Percentiles rank a stretch among this genome's conserved stretches.
phyloP scores from a whole-genome alignment of 371 early-diverging fungal species.

The Basidiobolus heterosporus region DNA sequence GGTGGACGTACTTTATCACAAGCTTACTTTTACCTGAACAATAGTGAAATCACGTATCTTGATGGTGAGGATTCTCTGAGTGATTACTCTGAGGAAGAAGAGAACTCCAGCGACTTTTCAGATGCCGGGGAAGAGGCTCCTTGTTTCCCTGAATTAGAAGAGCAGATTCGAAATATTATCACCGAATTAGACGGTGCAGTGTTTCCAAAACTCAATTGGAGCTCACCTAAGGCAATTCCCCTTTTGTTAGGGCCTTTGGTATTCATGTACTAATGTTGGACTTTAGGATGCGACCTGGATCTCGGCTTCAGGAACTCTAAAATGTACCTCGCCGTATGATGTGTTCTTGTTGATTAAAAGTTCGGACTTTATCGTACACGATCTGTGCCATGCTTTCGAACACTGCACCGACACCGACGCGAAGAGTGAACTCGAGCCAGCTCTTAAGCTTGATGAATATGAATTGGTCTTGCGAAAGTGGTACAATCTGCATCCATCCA shows the following conservation, averaged over 20 bases:
- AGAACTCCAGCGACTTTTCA: neutral
- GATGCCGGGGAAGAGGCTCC: conserved; percentile 9
- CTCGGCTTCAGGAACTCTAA: conserved; percentile 50
- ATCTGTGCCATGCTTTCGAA: conserved; percentile 62
- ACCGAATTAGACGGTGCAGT: conserved; percentile 58
- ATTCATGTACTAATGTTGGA: neutral
- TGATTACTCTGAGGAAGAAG: conserved; percentile 25
- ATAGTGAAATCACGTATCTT: neutral
- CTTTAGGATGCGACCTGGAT: conserved; percentile 81
- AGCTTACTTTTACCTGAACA: neutral
- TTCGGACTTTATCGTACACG: conserved; percentile 75
- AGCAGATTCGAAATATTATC: conserved; percentile 43
- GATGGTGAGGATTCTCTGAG: conserved; percentile 1
- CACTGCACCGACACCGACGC: conserved; percentile 15
- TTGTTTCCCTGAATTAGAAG: conserved; percentile 38
- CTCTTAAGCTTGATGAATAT: conserved; percentile 5
- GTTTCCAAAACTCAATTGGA: conserved; percentile 90
- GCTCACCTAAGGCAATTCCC: conserved; percentile 52
- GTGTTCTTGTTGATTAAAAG: conserved; percentile 75
- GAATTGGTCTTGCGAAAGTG: conserved; percentile 69
- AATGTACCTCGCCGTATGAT: conserved; percentile 58
- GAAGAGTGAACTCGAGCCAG: neutral
- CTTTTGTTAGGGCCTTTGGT: neutral
- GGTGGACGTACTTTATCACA: neutral
- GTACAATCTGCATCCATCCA: conserved; percentile 66